Evolutionary conservation across 257 asterid species (phyloP), one percentile per base, ranked within the genome.

Genomic region (Coffea canephora): DNA sequence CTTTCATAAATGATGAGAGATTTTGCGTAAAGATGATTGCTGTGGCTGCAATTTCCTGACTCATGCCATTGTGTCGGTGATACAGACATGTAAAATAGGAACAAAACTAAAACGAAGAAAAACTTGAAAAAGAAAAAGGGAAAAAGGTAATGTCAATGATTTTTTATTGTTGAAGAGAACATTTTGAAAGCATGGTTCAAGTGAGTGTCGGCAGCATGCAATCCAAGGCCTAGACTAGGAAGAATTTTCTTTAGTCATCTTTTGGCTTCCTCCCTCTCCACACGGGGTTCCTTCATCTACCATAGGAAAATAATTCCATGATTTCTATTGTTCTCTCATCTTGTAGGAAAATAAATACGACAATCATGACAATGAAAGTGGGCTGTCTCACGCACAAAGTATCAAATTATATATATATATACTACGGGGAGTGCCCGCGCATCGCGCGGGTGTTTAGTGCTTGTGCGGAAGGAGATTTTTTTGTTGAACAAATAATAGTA

Each of bases 41-140:
- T 71, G 59, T 25, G 75, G 61, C n/a, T 48, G 75, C 59, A 45
- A 71, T 46, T 23, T 41, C 43, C 10, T 23, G 75, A 23, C n/a
- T 46, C 55, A 48, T 23, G 45, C 76, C 43, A n/a, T 18, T 48
- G n/a, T 72, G 76, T 72, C 76, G 76, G 76, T 72, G 76, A 72
- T 48, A 25, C n/a, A n/a, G 43, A 71, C 43, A n/a, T 46, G 5
- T 10, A 71, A 36, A 48, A 48, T 2, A 48, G 62, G 43, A 25
- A 48, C 62, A 72, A n/a, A 65, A 49, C 5, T 11, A 72, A 31
- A 31, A 31, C 34, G 34, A 72, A 13, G 2, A 48, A 71, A 25
- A 4, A 21, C 1, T 39, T 45, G 25, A 43, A 46, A 54, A 71
- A 13, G 62, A 72, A 13, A 25, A 5, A 13, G 10, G 1, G 23